Evolutionary conservation across 306 rosid genomes (phyloP), one percentile per base, ranked within the genome.

Genomic region (Trifolium dubium): DNA sequence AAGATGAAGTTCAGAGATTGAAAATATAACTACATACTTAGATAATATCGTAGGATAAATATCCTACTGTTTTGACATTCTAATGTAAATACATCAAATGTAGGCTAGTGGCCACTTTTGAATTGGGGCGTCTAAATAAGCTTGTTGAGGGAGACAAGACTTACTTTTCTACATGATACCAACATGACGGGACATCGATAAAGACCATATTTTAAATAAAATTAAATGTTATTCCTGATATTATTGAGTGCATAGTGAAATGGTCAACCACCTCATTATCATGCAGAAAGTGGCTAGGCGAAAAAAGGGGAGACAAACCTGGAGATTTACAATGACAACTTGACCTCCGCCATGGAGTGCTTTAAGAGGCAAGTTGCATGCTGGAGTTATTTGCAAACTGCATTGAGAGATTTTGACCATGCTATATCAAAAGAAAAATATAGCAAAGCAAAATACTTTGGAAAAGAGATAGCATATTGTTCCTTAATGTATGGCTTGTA

Each of bases 341-440:
- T 94, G 86, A 35, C 99, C 99, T 76, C 99, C 99, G 66, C 97
- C 93, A 23, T 92, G 99, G 71, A 90, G 88, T 30, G 97, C 86
- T 88, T 86, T 89, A 69, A 94, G 76, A 85, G 99, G 97, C 71
- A 94, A 91, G 88, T 94, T 92, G 86, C 99, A 94, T 19, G 99
- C 99, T 64, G 99, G 99, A 75, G 99, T 94, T 77, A 94, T 94
- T 86, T 94, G 99, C 85, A 94, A 81, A 81, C 97, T 94, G 95
- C 87, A 84, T 13, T 29, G 28, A 72, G 71, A 81, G 61, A 79
- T 69, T 74, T 81, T 65, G 47, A 78, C 72, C 74, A 79, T 32
- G 63, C 67, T 44, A 60, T 64, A 30, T 56, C 67, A 68, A 81
- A 67, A 70, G 70, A 73, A 59, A 55, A 55, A 32, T 59, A 37